phyloP scores from a whole-genome alignment of 305 asterid genomes.

The Coffea humblotiana region DNA sequence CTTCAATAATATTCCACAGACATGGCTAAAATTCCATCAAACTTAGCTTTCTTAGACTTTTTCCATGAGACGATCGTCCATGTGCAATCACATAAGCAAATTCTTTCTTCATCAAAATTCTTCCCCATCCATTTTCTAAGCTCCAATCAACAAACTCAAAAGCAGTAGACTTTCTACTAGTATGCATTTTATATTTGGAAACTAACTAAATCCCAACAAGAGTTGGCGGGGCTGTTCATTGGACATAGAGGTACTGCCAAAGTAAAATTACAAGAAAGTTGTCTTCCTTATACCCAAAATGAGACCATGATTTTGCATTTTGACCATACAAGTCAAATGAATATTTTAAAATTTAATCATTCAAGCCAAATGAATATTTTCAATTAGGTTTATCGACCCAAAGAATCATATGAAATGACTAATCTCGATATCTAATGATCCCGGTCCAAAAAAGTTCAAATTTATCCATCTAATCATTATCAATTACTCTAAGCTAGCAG shows the following conservation, averaged over 20 bases:
- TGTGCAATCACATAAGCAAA: not conserved
- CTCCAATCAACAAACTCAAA: not conserved
- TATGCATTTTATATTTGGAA: not conserved
- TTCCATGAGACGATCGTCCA: not conserved
- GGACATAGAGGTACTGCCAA: not conserved
- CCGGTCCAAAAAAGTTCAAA: not conserved
- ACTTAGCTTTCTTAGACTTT: not conserved
- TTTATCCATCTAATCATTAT: not conserved
- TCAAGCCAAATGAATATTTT: conserved; percentile 1
- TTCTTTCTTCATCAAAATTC: not conserved
- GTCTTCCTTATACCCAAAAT: not conserved
- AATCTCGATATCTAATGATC: not conserved
- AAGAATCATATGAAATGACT: too few relatives aligned
- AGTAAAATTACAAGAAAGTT: not conserved
- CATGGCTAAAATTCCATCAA: not conserved
- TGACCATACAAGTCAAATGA: conserved; percentile 1
- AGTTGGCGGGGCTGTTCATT: too few relatives aligned
- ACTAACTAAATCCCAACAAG: not conserved
- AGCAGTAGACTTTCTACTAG: too few relatives aligned
- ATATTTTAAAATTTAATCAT: not conserved
- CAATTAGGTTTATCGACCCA: not conserved
- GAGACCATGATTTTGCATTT: conserved; percentile 1
- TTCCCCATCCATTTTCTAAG: not conserved
- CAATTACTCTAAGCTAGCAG: not conserved
- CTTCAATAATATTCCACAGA: not conserved